Percentiles rank a stretch among this genome's conserved stretches.
These are phyloP conservation scores for Vitis vinifera DNA, from an alignment of 164 flowering plant species.

Conservation along the genomic window ASM3070453v1 NC_081816.1:10066001-10066500, in stretches of 20 bases:
- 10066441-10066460: slow-evolving; percentile 36
- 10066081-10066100: slow-evolving; percentile 45
- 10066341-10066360: slow-evolving; percentile 42
- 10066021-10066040: slow-evolving; percentile 34
- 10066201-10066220: slow-evolving; percentile 44
- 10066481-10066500: slow-evolving; percentile 41
- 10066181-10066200: slow-evolving; percentile 38
- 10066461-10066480: slow-evolving; percentile 41
- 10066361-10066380: slow-evolving; percentile 30
- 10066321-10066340: slow-evolving; percentile 47
- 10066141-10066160: slow-evolving; percentile 47
- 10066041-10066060: slow-evolving; percentile 41
- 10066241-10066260: slow-evolving; percentile 40
- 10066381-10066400: slow-evolving; percentile 38
- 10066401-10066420: slow-evolving; percentile 42
- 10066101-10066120: slow-evolving; percentile 47
- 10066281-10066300: slow-evolving; percentile 45
- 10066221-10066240: slow-evolving; percentile 29
- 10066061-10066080: slow-evolving; percentile 44
- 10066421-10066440: slow-evolving; percentile 39
- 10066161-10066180: slow-evolving; percentile 45
- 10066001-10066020: slow-evolving; percentile 43
- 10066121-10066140: slow-evolving; percentile 44
- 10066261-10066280: slow-evolving; percentile 41
- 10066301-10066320: slow-evolving; percentile 32